phyloP scores from a whole-genome alignment of 495 filamentous ascomycete species.

The Wilcoxina mikolae region DNA sequence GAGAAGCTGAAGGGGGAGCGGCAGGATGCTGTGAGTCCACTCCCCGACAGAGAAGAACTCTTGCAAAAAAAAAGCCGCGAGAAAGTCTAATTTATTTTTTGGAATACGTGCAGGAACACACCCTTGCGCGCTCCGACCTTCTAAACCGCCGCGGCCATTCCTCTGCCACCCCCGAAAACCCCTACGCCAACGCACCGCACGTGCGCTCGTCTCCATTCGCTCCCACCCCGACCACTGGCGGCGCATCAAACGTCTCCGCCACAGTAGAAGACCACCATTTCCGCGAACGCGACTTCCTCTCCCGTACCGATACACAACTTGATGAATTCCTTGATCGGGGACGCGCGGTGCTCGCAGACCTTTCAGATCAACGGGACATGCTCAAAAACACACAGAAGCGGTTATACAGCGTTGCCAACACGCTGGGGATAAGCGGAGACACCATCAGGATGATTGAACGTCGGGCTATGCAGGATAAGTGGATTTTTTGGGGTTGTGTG shows the following conservation, averaged over 20 bases:
- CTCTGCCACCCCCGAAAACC: constrained; percentile 83
- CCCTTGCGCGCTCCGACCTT: constrained; percentile 66
- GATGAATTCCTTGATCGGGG: constrained; percentile 91
- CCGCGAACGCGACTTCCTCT: constrained; percentile 77
- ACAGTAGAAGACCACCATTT: constrained; percentile 48
- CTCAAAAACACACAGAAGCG: constrained; percentile 83
- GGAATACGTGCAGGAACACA: constrained; percentile 24
- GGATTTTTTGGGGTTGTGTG: constrained; percentile 88
- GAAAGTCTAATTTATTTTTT: background rate
- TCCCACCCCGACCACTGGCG: constrained; percentile 12
- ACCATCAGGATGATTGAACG: constrained; percentile 93
- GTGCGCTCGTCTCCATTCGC: constrained; percentile 15
- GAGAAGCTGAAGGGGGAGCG: constrained; percentile 57
- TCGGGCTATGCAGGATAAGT: constrained; percentile 86
- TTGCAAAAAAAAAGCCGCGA: background rate
- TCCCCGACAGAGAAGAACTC: background rate
- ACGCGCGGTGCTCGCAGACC: constrained; percentile 71
- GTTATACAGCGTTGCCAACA: constrained; percentile 87
- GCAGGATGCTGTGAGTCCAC: constrained; percentile 50
- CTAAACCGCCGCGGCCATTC: constrained; percentile 80
- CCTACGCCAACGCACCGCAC: constrained; percentile 48
- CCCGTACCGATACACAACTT: constrained; percentile 58
- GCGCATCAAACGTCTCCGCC: constrained; percentile 6
- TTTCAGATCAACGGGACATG: constrained; percentile 82
- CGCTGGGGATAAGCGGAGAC: constrained; percentile 81